phyloP scores from a whole-genome alignment of 2,329 filamentous ascomycete genomes.

The Alternaria triticina region DNA sequence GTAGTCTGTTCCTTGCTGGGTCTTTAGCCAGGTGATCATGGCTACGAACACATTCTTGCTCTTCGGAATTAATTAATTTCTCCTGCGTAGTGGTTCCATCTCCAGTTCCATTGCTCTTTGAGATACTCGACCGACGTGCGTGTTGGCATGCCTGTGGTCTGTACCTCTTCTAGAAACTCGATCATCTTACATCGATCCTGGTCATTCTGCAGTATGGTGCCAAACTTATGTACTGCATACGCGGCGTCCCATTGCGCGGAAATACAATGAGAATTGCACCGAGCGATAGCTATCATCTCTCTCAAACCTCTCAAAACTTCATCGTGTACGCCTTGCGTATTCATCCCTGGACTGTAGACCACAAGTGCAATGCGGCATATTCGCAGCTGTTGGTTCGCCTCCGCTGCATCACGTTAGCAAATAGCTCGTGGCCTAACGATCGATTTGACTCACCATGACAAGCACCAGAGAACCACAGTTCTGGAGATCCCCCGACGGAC shows the following conservation, averaged over 20 bases:
- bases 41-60: neutral
- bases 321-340: neutral
- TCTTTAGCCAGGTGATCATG: conserved; percentile 22
- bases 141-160: conserved; percentile 22
- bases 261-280: conserved; percentile 19
- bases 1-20: conserved; percentile 34
- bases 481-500: conserved; percentile 8
- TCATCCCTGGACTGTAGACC: conserved; percentile 1
- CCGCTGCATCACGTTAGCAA: conserved; percentile 12
- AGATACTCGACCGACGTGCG: conserved; percentile 13
- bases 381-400: conserved; percentile 24
- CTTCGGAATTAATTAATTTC: neutral
- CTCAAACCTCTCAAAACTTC: conserved; percentile 15
- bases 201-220: conserved; percentile 7
- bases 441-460: conserved; percentile 21
- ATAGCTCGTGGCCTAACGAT: neutral
- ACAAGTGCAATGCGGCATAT: conserved; percentile 23
- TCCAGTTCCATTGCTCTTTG: conserved; percentile 19
- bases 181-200: conserved; percentile 20
- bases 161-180: conserved; percentile 25
- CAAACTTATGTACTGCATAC: conserved; percentile 22
- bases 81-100: neutral
- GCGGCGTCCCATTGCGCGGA: conserved; percentile 16
- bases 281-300: conserved; percentile 23
- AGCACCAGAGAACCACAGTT: conserved; percentile 22